phyloP scores from a whole-genome alignment of 495 filamentous ascomycete species.

The Aspergillus homomorphus region DNA sequence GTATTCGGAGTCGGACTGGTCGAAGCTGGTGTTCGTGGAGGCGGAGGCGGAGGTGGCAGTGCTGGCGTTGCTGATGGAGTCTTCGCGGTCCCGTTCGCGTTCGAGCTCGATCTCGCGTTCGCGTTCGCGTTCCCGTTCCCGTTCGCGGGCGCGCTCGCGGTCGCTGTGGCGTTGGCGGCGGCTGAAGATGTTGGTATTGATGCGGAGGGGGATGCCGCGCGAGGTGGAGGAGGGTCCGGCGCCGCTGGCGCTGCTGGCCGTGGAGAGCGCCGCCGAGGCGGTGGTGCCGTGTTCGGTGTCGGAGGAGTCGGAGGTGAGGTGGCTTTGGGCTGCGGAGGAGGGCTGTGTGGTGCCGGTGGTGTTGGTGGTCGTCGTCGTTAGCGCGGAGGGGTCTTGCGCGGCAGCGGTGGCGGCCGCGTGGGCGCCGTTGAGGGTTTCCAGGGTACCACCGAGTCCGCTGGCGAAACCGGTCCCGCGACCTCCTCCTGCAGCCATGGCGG shows the following conservation, averaged over 20 bases:
- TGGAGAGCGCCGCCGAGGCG: slow-evolving; percentile 25
- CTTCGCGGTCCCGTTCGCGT: slow-evolving; percentile 36
- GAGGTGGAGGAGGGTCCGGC: slow-evolving; percentile 19
- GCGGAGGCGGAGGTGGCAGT: slow-evolving; percentile 40
- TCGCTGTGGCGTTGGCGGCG: slow-evolving; percentile 25
- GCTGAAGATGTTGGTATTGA: slow-evolving; percentile 40
- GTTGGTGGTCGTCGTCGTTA: slow-evolving; percentile 17
- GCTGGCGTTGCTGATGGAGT: slow-evolving; percentile 43
- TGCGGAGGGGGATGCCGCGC: slow-evolving; percentile 42
- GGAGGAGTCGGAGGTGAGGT: slow-evolving; percentile 43
- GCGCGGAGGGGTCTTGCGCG: not conserved
- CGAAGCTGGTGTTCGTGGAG: slow-evolving; percentile 35
- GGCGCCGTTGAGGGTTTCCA: slow-evolving; percentile 43
- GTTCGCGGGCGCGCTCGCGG: slow-evolving; percentile 13
- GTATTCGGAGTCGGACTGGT: slow-evolving; percentile 43
- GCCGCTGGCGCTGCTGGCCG: slow-evolving; percentile 33
- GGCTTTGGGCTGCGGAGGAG: slow-evolving; percentile 24
- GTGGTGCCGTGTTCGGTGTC: slow-evolving; percentile 43
- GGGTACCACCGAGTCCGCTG: slow-evolving; percentile 42
- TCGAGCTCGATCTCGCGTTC: slow-evolving; percentile 6
- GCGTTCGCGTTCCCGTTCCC: slow-evolving; percentile 36
- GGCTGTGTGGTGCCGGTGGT: slow-evolving; percentile 23
- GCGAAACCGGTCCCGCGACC: slow-evolving; percentile 64
- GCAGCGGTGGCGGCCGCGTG: slow-evolving; percentile 13
- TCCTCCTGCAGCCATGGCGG: slow-evolving; percentile 95